Evolutionary conservation across 1,139 yeast species (phyloP).

Genomic region (Eremothecium gossypii): DNA sequence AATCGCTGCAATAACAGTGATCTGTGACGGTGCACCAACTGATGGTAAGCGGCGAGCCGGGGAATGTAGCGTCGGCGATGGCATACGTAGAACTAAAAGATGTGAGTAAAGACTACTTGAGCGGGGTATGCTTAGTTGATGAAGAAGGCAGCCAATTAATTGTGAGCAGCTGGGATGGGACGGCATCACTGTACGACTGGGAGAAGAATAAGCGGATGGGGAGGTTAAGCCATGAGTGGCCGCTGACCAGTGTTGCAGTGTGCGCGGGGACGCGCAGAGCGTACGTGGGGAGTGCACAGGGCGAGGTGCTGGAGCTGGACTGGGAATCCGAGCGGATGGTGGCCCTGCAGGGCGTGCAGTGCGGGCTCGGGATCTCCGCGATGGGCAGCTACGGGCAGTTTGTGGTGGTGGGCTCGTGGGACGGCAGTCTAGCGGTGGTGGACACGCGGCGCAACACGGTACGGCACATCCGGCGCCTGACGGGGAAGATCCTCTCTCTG

Average conservation of each 20-base stretch:
- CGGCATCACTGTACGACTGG: slow-evolving; percentile 17
- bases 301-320: slow-evolving; percentile 22
- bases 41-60: background rate
- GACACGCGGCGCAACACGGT: slow-evolving; percentile 13
- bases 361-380: slow-evolving; percentile 15
- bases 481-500: slow-evolving; percentile 51
- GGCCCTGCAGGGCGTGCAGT: slow-evolving; percentile 7
- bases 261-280: slow-evolving; percentile 8
- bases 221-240: slow-evolving; percentile 11
- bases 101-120: slow-evolving; percentile 26
- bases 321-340: slow-evolving; percentile 13
- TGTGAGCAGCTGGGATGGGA: slow-evolving; percentile 28
- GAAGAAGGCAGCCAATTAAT: slow-evolving; percentile 11
- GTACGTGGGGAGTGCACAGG: slow-evolving; percentile 25
- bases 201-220: slow-evolving; percentile 7
- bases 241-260: slow-evolving; percentile 14
- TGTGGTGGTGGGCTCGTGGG: slow-evolving; percentile 27
- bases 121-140: slow-evolving; percentile 16
- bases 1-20: background rate
- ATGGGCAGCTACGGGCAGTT: slow-evolving; percentile 10
- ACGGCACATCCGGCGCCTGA: slow-evolving; percentile 8
- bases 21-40: background rate
- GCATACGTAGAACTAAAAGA: slow-evolving; percentile 19
- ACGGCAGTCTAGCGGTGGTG: slow-evolving; percentile 21
- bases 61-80: background rate